phyloP scores from a whole-genome alignment of 768 basidiomycete species.

The Pisolithus marmoratus region DNA sequence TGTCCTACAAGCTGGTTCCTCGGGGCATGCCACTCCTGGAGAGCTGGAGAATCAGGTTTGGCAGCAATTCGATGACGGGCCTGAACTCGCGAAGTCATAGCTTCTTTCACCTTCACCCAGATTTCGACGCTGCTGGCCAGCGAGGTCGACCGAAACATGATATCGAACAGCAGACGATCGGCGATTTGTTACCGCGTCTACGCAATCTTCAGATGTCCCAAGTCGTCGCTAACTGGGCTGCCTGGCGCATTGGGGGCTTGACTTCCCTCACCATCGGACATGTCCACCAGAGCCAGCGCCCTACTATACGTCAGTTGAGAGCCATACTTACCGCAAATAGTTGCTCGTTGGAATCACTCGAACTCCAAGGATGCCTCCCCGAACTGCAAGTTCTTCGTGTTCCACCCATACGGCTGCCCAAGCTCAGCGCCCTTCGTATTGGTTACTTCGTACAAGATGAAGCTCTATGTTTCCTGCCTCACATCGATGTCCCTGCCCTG shows the following conservation, averaged over 20 bases:
- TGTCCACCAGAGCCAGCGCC: neutral
- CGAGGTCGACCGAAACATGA: neutral
- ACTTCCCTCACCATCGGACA: slow-evolving; percentile 6
- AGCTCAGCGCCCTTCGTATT: slow-evolving; percentile 1
- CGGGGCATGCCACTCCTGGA: slow-evolving; percentile 3
- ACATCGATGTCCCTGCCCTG: slow-evolving; percentile 1
- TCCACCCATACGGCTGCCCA: neutral
- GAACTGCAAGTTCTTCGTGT: neutral
- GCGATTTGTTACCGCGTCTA: neutral
- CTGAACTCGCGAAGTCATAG: neutral
- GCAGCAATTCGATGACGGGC: neutral
- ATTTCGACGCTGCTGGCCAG: slow-evolving; percentile 1
- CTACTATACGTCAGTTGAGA: neutral
- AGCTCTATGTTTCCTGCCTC: neutral
- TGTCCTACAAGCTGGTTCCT: neutral
- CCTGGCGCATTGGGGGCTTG: slow-evolving; percentile 4
- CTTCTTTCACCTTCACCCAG: neutral
- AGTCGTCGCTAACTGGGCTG: neutral
- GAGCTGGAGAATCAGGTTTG: neutral
- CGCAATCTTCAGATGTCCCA: neutral
- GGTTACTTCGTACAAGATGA: slow-evolving; percentile 5
- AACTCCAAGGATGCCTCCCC: slow-evolving; percentile 3
- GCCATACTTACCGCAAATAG: neutral
- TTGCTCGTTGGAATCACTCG: slow-evolving; percentile 3
- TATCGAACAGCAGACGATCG: too few species aligned